These are phyloP conservation scores for Furcasterigmium furcatum DNA, from an alignment of 2,329 filamentous ascomycete genomes.

Conservation along the genomic window DNA sequence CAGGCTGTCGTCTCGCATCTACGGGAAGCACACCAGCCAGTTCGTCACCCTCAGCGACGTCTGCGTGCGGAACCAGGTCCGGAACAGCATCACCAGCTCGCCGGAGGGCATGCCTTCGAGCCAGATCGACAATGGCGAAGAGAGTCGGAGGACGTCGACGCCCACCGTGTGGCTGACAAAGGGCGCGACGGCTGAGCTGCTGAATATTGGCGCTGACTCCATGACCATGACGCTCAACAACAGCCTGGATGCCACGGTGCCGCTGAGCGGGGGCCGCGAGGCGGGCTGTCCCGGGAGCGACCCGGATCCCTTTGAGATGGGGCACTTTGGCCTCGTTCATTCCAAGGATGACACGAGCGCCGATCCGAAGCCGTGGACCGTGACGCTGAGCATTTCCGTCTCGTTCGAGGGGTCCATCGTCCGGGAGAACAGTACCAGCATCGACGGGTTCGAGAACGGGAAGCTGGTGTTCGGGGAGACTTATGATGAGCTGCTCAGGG, in stretches of 20 bases:
- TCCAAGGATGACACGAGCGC: too few relatives aligned
- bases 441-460: neutral
- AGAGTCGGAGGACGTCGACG: neutral
- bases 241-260: neutral
- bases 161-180: constrained; percentile 10
- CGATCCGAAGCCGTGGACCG: neutral
- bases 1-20: too few relatives aligned
- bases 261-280: neutral
- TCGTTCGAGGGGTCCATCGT: constrained; percentile 11
- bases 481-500: too few relatives aligned
- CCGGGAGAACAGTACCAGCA: constrained; percentile 10
- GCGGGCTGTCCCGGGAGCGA: neutral
- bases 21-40: constrained; percentile 6
- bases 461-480: neutral
- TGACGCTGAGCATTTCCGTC: neutral
- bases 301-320: constrained; percentile 3
- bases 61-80: constrained; percentile 7
- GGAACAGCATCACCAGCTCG: neutral
- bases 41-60: constrained; percentile 13
- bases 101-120: too few relatives aligned
- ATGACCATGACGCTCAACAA: constrained; percentile 10
- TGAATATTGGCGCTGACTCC: constrained; percentile 6
- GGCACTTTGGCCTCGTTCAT: constrained; percentile 4
- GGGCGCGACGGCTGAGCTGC: constrained; percentile 10
- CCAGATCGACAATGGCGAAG: neutral